A percentile compares a stretch with the other conserved stretches of the same genome.
phyloP scores from a whole-genome alignment of 305 asterid genomes.

The Ilex paraguariensis region DNA sequence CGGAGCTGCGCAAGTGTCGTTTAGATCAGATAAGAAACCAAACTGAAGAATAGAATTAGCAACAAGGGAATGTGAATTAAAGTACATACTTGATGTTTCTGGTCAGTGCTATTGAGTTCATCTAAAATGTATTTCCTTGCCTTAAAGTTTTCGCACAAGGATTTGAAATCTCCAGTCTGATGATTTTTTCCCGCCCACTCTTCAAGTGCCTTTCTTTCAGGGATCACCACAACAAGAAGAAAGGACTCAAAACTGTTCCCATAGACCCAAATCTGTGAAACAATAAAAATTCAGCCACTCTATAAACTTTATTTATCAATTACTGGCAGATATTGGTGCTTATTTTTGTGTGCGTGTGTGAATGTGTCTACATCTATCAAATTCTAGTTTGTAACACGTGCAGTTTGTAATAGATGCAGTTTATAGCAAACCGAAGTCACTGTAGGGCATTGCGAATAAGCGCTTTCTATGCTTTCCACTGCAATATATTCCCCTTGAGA shows the following conservation, averaged over 20 bases:
- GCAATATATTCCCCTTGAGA: constrained; percentile 98
- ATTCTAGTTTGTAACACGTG: neutral
- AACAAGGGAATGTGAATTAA: neutral
- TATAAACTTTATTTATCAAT: too few species aligned
- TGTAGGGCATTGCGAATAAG: constrained; percentile 68
- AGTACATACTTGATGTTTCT: constrained; percentile 43
- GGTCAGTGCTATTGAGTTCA: constrained; percentile 74
- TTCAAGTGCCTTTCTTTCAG: constrained; percentile 70
- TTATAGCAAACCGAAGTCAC: constrained; percentile 58
- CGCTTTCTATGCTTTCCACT: constrained; percentile 73
- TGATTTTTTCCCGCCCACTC: constrained; percentile 68
- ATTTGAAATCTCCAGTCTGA: constrained; percentile 51
- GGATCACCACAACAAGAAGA: constrained; percentile 86
- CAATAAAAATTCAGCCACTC: neutral
- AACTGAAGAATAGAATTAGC: constrained; percentile 1
- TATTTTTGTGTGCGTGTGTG: too few species aligned
- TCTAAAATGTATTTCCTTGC: constrained; percentile 63
- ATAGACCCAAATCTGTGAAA: constrained; percentile 71
- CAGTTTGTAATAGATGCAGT: neutral
- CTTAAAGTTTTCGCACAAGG: constrained; percentile 45
- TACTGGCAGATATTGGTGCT: too few species aligned
- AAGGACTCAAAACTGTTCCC: constrained; percentile 93
- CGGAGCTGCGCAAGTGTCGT: constrained; percentile 47
- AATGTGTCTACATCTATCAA: too few species aligned
- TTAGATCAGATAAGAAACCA: constrained; percentile 5